Evolutionary conservation across 306 rosid species (phyloP).

Genomic region (Gleditsia sinensis): DNA sequence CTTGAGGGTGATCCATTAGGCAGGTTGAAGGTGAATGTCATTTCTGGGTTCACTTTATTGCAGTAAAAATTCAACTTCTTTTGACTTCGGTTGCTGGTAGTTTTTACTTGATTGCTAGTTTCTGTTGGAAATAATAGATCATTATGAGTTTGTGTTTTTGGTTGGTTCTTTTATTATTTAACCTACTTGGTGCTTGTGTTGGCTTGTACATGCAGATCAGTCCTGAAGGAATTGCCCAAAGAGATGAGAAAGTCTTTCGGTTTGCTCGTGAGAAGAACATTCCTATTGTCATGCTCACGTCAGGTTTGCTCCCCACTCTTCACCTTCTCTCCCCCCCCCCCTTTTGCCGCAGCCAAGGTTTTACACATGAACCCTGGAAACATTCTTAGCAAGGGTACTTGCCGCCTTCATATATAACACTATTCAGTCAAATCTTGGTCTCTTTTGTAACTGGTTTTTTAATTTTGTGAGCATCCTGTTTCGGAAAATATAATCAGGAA

Average conservation of each 20-base stretch:
- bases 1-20: conserved; percentile 95
- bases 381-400: too few species aligned
- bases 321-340: too few species aligned
- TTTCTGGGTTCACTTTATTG: conserved; percentile 31
- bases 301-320: conserved; percentile 76
- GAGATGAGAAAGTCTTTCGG: conserved; percentile 91
- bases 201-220: conserved; percentile 64
- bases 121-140: conserved; percentile 13
- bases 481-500: too few species aligned
- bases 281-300: conserved; percentile 94
- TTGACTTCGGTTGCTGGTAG: conserved; percentile 21
- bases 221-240: conserved; percentile 72
- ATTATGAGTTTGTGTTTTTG: neutral
- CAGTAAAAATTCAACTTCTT: conserved; percentile 22
- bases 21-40: conserved; percentile 67
- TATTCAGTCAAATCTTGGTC: too few species aligned
- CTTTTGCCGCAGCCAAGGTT: too few species aligned
- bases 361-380: too few species aligned
- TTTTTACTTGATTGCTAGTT: conserved; percentile 20
- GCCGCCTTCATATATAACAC: too few species aligned
- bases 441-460: too few species aligned
- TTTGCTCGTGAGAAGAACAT: conserved; percentile 75
- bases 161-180: conserved; percentile 30
- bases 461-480: too few species aligned
- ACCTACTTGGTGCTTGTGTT: conserved; percentile 21